A percentile compares a stretch with the other conserved stretches of the same genome.
Conservation (phyloP, 768 basidiomycete species). For the Boletus speciosus region DNA sequence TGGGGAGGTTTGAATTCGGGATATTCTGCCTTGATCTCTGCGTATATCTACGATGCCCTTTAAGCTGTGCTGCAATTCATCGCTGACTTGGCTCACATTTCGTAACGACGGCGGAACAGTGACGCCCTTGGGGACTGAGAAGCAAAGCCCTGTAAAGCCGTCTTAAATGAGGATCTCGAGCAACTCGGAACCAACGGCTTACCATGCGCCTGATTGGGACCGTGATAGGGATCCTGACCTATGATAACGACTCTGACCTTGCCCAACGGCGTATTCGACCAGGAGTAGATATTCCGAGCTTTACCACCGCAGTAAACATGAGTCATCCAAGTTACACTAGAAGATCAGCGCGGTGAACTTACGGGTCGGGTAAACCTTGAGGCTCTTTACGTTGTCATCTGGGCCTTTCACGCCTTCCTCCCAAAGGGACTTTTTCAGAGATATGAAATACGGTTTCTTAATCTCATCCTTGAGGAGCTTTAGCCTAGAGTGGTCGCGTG, state of each 20-base stretch:
- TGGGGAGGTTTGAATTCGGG: constrained; percentile 73
- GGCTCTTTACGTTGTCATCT: constrained; percentile 40
- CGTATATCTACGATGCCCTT: constrained; percentile 63
- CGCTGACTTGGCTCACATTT: constrained; percentile 51
- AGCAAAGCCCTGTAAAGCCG: constrained; percentile 62
- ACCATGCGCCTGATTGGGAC: constrained; percentile 82
- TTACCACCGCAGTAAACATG: constrained; percentile 16
- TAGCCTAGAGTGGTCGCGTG: constrained; percentile 47
- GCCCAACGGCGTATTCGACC: constrained; percentile 85
- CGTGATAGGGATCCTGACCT: constrained; percentile 88
- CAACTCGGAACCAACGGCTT: constrained; percentile 16
- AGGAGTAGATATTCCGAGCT: constrained; percentile 87
- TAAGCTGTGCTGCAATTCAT: constrained; percentile 10
- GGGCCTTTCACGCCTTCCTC: constrained; percentile 56
- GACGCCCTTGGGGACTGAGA: constrained; percentile 84
- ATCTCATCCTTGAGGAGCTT: constrained; percentile 73
- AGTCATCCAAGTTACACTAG: constrained; percentile 1
- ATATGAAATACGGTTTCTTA: constrained; percentile 71
- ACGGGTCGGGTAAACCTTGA: constrained; percentile 80
- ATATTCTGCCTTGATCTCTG: constrained; percentile 80
- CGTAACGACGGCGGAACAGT: constrained; percentile 74
- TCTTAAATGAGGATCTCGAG: constrained; percentile 4
- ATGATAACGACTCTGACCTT: constrained; percentile 86
- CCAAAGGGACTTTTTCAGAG: constrained; percentile 68
- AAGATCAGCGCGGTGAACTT: constrained; percentile 30